phyloP scores from a whole-genome alignment of 2,329 filamentous ascomycete genomes.

The Huntiella savannae region DNA sequence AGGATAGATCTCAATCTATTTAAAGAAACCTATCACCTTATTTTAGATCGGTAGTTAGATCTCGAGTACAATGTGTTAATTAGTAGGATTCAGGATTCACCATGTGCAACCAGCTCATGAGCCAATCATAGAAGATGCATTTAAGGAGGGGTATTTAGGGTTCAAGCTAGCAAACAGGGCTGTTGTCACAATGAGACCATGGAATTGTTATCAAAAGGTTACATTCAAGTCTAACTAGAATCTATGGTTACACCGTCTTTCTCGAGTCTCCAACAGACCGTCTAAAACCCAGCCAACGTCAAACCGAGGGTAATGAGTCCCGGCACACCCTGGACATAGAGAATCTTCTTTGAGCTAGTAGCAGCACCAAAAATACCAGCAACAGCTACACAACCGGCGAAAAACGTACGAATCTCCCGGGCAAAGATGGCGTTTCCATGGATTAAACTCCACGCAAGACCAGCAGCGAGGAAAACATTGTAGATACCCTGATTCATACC shows the following conservation, averaged over 20 bases:
- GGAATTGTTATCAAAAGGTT: too few species aligned
- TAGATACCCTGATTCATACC: constrained; percentile 34
- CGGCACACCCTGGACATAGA: constrained; percentile 25
- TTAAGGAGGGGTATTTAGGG: not conserved
- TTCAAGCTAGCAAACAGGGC: too few species aligned
- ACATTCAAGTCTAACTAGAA: too few species aligned
- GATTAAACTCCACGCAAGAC: constrained; percentile 27
- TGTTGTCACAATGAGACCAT: too few species aligned
- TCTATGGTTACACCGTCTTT: too few species aligned
- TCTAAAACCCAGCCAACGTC: constrained; percentile 14
- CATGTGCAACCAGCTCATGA: not conserved
- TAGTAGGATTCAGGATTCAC: not conserved
- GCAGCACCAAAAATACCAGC: constrained; percentile 27
- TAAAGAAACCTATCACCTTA: not conserved
- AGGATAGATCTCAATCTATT: not conserved
- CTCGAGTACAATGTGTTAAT: not conserved
- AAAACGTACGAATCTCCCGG: constrained; percentile 27
- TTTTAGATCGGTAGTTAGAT: not conserved
- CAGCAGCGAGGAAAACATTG: constrained; percentile 33
- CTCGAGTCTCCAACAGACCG: too few species aligned
- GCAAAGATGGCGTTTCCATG: constrained; percentile 25
- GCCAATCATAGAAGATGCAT: not conserved
- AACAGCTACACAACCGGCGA: constrained; percentile 25
- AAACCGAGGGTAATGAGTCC: constrained; percentile 16
- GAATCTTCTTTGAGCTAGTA: constrained; percentile 23